Percentiles rank a stretch among this genome's conserved stretches.
phyloP scores from a whole-genome alignment of 805 yeast species.

The Metschnikowia borealis region DNA sequence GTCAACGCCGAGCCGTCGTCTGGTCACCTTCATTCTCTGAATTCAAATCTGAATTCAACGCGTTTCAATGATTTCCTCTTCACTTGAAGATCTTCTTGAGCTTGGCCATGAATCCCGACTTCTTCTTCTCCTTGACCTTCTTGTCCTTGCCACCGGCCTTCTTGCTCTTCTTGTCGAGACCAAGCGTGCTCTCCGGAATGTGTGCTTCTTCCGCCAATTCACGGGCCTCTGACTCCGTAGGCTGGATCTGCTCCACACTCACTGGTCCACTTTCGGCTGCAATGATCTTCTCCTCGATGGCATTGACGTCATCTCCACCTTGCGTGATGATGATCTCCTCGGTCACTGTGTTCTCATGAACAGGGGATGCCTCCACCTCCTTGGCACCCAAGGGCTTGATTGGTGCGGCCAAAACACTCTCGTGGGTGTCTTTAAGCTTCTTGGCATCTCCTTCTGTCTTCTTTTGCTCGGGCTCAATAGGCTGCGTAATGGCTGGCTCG shows the following conservation, averaged over 20 bases:
- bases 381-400: constrained; percentile 10
- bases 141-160: constrained; percentile 7
- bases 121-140: constrained; percentile 25
- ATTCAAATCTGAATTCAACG: too few species aligned
- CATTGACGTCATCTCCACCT: constrained; percentile 26
- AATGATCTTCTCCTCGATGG: constrained; percentile 31
- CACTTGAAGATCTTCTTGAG: constrained; percentile 38
- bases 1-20: neutral
- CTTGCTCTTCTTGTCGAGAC: constrained; percentile 9
- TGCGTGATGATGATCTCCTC: constrained; percentile 41
- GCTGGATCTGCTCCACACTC: constrained; percentile 40
- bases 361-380: constrained; percentile 19
- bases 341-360: constrained; percentile 16
- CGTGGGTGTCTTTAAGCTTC: constrained; percentile 1
- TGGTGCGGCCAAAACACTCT: constrained; percentile 13
- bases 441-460: neutral
- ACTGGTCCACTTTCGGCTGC: constrained; percentile 35
- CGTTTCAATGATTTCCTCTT: neutral
- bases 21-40: too few species aligned
- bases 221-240: constrained; percentile 36
- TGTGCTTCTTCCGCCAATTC: constrained; percentile 34
- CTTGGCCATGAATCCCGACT: constrained; percentile 41
- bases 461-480: constrained; percentile 11
- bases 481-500: constrained; percentile 12
- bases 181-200: constrained; percentile 8